phyloP scores from a whole-genome alignment of 225 moss, liverwort and hornwort genomes.

The Physcomitrellopsis africana region DNA sequence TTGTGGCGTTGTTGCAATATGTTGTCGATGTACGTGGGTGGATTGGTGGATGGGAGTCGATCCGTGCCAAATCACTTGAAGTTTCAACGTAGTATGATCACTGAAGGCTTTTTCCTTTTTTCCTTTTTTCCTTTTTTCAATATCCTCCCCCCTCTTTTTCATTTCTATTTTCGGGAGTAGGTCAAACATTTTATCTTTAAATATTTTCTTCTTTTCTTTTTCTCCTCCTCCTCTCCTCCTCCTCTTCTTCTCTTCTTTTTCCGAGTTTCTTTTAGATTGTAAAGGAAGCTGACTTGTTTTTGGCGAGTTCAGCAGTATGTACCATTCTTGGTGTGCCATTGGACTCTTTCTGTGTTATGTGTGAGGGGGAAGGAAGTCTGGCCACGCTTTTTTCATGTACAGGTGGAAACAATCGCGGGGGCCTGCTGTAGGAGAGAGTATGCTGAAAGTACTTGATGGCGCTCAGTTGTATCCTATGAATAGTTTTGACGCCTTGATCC shows the following conservation, averaged over 20 bases:
- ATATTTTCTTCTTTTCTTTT: too few relatives aligned
- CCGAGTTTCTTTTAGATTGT: constrained; percentile 30
- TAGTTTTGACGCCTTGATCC: constrained; percentile 43
- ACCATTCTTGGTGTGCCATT: constrained; percentile 2
- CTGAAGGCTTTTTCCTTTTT: constrained; percentile 25
- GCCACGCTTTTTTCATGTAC: constrained; percentile 20
- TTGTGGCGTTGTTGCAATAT: constrained; percentile 17
- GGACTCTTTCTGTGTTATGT: neutral
- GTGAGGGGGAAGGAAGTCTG: neutral
- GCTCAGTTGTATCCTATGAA: constrained; percentile 36
- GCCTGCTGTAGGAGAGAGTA: constrained; percentile 10
- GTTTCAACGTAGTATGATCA: constrained; percentile 42
- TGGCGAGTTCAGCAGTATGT: constrained; percentile 34
- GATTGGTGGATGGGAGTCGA: constrained; percentile 25
- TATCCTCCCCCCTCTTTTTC: too few relatives aligned
- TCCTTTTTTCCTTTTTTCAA: neutral
- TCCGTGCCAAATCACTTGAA: constrained; percentile 30
- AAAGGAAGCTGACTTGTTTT: constrained; percentile 30
- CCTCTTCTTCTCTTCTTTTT: neutral
- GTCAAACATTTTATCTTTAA: neutral
- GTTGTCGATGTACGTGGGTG: constrained; percentile 25
- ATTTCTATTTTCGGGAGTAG: constrained; percentile 24
- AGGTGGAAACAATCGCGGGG: constrained; percentile 21
- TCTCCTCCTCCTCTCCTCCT: neutral
- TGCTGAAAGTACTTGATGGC: constrained; percentile 34